phyloP scores from a whole-genome alignment of 805 yeast species.

The Zygoascus bituminiphila region DNA sequence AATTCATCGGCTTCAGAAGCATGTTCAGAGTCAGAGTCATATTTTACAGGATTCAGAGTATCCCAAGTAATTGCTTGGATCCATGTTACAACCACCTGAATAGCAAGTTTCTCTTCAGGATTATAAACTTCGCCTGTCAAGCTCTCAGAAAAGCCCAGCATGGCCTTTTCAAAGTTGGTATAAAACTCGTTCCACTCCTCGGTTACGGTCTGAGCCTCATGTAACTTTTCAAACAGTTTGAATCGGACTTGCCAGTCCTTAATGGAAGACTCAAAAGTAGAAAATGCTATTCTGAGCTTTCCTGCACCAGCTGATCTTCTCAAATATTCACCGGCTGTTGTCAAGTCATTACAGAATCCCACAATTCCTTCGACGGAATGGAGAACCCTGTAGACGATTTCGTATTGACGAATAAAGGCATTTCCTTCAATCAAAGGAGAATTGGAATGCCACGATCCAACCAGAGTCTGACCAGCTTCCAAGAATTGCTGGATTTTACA shows the following conservation, averaged over 20 bases:
- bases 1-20: background rate
- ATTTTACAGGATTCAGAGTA: background rate
- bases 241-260: background rate
- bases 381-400: background rate
- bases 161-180: background rate
- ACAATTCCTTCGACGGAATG: background rate
- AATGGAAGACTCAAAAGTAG: background rate
- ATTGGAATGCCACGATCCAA: background rate
- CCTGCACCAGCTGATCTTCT: background rate
- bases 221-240: background rate
- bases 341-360: background rate
- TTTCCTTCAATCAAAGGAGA: background rate
- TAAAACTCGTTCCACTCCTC: background rate
- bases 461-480: background rate
- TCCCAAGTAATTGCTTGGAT: background rate
- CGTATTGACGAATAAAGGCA: background rate
- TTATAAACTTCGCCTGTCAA: background rate
- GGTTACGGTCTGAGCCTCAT: background rate
- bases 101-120: background rate
- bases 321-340: background rate
- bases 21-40: background rate
- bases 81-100: background rate
- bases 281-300: background rate
- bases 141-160: background rate
- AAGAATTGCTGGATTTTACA: background rate